phyloP scores from a whole-genome alignment of 352 stramenopile species.

The Globisporangium nagaii region DNA sequence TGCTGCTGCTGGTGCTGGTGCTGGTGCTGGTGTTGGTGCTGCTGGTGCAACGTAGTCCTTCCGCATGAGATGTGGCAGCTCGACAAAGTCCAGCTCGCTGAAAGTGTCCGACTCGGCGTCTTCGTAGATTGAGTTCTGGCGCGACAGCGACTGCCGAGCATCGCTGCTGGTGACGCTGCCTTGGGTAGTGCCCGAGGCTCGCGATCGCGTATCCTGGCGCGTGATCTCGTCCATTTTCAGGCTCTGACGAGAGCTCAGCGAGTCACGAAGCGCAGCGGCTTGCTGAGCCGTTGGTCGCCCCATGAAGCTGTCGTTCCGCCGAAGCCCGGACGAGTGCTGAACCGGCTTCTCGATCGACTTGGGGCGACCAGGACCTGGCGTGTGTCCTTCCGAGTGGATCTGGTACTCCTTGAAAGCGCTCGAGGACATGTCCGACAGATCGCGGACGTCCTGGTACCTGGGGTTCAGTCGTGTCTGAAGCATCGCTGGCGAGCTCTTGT shows the following conservation, averaged over 20 bases:
- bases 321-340: neutral
- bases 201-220: neutral
- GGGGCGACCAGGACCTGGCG: conserved; percentile 6
- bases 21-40: neutral
- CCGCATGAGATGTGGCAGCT: conserved; percentile 68
- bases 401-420: conserved; percentile 64
- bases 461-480: neutral
- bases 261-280: conserved; percentile 1
- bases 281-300: conserved; percentile 13
- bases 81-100: conserved; percentile 66
- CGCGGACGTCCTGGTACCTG: conserved; percentile 32
- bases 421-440: conserved; percentile 59
- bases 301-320: conserved; percentile 13
- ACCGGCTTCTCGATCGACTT: conserved; percentile 4
- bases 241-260: conserved; percentile 6
- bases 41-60: conserved; percentile 44
- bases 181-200: conserved; percentile 10
- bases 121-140: conserved; percentile 42
- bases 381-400: conserved; percentile 24
- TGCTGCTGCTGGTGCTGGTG: conserved; percentile 3
- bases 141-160: conserved; percentile 14
- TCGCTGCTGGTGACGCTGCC: conserved; percentile 29
- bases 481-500: conserved; percentile 7
- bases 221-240: neutral
- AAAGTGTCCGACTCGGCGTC: conserved; percentile 65